Evolutionary conservation across 805 yeast genomes (phyloP).

Genomic region (Nakazawaea laoshanensis): DNA sequence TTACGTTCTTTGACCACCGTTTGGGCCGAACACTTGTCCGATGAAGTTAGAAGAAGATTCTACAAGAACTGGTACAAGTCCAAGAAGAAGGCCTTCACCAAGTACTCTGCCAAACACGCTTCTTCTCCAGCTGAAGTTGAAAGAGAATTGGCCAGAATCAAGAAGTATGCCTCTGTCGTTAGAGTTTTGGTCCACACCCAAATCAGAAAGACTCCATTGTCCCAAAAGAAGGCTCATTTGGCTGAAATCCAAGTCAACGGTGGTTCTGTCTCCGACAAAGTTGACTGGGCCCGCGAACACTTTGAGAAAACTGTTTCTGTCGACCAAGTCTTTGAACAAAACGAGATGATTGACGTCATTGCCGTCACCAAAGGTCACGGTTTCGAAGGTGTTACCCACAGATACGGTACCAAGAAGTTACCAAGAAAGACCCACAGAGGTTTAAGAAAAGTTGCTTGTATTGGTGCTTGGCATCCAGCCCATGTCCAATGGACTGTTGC

Average conservation of each 20-base stretch:
- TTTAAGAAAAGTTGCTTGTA: conserved; percentile 99
- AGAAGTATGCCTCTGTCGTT: conserved; percentile 96
- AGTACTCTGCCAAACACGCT: conserved; percentile 98
- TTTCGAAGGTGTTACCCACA: conserved; percentile 99
- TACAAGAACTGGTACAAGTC: conserved; percentile 99
- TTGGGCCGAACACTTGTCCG: conserved; percentile 99
- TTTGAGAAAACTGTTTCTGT: conserved; percentile 98
- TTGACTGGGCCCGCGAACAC: conserved; percentile 97
- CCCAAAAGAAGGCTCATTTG: conserved; percentile 99
- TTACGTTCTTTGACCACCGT: conserved; percentile 98
- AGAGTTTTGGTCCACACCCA: conserved; percentile 99
- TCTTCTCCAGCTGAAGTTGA: conserved; percentile 81
- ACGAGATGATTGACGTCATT: conserved; percentile 96
- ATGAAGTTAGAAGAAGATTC: conserved; percentile 99
- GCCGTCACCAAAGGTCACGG: conserved; percentile 99
- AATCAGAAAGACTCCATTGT: conserved; percentile 97
- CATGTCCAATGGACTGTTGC: conserved; percentile 99
- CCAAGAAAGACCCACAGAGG: conserved; percentile 99
- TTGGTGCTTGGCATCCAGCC: conserved; percentile 99
- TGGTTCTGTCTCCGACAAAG: conserved; percentile 97
- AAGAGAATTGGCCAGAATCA: conserved; percentile 96
- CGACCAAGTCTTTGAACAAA: conserved; percentile 94
- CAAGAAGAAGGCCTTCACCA: conserved; percentile 99
- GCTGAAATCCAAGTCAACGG: conserved; percentile 99
- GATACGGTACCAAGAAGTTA: conserved; percentile 99